Evolutionary conservation across 768 basidiomycete genomes (phyloP).

Genomic region (Xerocomus brunneocitrinus): DNA sequence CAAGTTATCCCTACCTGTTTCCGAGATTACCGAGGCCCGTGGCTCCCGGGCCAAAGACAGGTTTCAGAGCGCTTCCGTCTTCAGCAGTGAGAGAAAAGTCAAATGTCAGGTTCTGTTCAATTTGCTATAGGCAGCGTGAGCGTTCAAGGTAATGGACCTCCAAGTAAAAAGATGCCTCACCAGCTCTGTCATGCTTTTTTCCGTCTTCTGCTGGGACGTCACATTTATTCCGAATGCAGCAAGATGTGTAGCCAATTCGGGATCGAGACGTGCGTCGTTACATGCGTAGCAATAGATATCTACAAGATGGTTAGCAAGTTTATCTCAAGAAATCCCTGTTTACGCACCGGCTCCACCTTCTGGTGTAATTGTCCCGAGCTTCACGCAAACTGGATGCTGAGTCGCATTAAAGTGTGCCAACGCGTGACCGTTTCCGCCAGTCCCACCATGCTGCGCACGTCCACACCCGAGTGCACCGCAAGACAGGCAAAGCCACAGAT

Average conservation of each 20-base stretch:
- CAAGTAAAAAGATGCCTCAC: slow-evolving; percentile 38
- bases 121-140: slow-evolving; percentile 54
- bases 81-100: slow-evolving; percentile 90
- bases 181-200: slow-evolving; percentile 95
- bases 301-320: slow-evolving; percentile 19
- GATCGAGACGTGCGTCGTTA: slow-evolving; percentile 78
- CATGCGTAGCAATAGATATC: slow-evolving; percentile 95
- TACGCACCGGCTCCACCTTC: slow-evolving; percentile 82
- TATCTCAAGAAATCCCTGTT: neutral
- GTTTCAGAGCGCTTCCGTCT: slow-evolving; percentile 82
- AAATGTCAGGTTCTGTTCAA: slow-evolving; percentile 92
- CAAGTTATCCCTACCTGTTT: slow-evolving; percentile 56
- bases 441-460: slow-evolving; percentile 74
- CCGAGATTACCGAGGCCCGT: slow-evolving; percentile 92
- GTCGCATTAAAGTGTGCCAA: slow-evolving; percentile 70
- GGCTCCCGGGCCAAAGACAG: slow-evolving; percentile 82
- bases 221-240: slow-evolving; percentile 85
- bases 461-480: slow-evolving; percentile 93
- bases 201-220: slow-evolving; percentile 77
- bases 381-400: slow-evolving; percentile 79
- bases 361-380: slow-evolving; percentile 93
- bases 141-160: neutral
- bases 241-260: slow-evolving; percentile 68
- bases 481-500: slow-evolving; percentile 92
- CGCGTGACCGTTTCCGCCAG: slow-evolving; percentile 87